phyloP scores from a whole-genome alignment of 108 stramenopile genomes.

The Cyclotella atomus region DNA sequence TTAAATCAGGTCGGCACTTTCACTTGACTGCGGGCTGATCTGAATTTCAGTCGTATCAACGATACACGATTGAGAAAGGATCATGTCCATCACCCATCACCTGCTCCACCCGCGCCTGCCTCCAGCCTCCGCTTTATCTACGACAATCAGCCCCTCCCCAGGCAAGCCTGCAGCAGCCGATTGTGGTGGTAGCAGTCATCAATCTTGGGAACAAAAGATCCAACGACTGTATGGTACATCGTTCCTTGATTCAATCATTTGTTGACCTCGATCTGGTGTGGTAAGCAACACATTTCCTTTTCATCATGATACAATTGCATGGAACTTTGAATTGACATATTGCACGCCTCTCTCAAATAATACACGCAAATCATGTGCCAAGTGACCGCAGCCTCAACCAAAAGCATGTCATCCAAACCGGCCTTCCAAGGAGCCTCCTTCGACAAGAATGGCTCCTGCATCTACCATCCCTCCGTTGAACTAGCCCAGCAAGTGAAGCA shows the following conservation, averaged over 20 bases:
- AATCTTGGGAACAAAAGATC: background rate
- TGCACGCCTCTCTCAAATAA: background rate
- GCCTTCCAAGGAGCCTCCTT: conserved; percentile 43
- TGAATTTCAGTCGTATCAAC: too few relatives aligned
- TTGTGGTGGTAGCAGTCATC: too few relatives aligned
- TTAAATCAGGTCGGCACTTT: too few relatives aligned
- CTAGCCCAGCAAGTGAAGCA: conserved; percentile 44
- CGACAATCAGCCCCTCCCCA: too few relatives aligned
- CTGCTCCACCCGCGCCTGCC: too few relatives aligned
- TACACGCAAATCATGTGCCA: background rate
- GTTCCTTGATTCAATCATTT: background rate
- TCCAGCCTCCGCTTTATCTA: too few relatives aligned
- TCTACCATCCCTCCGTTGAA: conserved; percentile 24
- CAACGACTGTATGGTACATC: background rate
- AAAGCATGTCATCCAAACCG: conserved; percentile 1
- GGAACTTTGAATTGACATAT: background rate
- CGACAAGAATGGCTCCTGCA: conserved; percentile 35
- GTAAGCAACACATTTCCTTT: background rate
- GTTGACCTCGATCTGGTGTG: background rate
- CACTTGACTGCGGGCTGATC: too few relatives aligned
- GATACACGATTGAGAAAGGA: too few relatives aligned
- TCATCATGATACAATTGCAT: background rate
- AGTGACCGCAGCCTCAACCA: background rate
- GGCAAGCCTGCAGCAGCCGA: too few relatives aligned
- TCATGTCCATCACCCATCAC: too few relatives aligned